Percentiles rank a stretch among this genome's conserved stretches.
phyloP scores from a whole-genome alignment of 257 asterid genomes.

The Coffea canephora region DNA sequence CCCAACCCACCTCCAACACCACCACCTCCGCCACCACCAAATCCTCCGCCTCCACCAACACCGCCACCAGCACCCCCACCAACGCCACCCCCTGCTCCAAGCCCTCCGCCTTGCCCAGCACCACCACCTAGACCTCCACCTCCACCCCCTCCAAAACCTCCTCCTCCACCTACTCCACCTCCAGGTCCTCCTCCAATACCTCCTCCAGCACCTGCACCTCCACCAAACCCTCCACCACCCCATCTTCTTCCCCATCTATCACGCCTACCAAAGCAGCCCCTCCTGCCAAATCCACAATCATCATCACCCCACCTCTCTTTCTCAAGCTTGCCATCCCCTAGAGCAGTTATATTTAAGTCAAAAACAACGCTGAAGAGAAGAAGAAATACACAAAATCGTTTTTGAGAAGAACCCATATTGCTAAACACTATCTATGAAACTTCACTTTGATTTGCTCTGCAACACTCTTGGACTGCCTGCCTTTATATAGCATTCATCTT shows the following conservation, averaged over 20 bases:
- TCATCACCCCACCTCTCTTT: slow-evolving; percentile 29
- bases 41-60: not conserved
- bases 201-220: slow-evolving; percentile 13
- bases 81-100: not conserved
- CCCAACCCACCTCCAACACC: not conserved
- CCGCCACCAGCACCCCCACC: not conserved
- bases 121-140: not conserved
- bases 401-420: slow-evolving; percentile 25
- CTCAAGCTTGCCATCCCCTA: slow-evolving; percentile 25
- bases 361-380: slow-evolving; percentile 26
- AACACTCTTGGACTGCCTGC: not conserved
- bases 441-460: not conserved
- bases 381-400: slow-evolving; percentile 14
- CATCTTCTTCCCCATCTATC: slow-evolving; percentile 7
- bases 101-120: not conserved
- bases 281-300: slow-evolving; percentile 26
- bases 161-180: not conserved
- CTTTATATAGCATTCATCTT: slow-evolving; percentile 15
- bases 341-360: slow-evolving; percentile 19
- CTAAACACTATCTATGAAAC: not conserved
- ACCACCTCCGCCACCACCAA: not conserved
- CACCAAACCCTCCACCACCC: slow-evolving; percentile 10
- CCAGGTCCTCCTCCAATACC: not conserved
- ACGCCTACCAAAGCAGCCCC: slow-evolving; percentile 26
- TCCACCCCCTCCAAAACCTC: not conserved